Conservation (phyloP, 2,329 filamentous ascomycete genomes). For the Blumeriella jaapii region DNA sequence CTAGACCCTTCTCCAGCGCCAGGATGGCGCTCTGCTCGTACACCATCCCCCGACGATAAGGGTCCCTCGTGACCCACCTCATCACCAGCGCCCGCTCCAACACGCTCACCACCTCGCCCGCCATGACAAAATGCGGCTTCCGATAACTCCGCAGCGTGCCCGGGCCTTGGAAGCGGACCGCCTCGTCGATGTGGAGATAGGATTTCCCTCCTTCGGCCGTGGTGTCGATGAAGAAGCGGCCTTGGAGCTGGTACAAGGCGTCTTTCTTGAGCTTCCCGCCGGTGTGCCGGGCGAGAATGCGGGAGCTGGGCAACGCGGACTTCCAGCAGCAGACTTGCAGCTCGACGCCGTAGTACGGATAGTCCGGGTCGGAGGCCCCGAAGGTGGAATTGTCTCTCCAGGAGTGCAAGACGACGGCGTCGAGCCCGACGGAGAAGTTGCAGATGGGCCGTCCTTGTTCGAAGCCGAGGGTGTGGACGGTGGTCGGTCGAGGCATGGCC, state of each 20-base stretch:
- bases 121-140: slow-evolving; percentile 12
- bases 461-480: slow-evolving; percentile 8
- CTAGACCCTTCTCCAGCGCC: slow-evolving; percentile 7
- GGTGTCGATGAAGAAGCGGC: slow-evolving; percentile 13
- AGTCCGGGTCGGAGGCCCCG: slow-evolving; percentile 8
- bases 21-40: slow-evolving; percentile 13
- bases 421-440: slow-evolving; percentile 11
- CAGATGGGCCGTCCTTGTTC: slow-evolving; percentile 8
- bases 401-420: slow-evolving; percentile 12
- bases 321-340: slow-evolving; percentile 11
- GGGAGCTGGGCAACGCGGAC: slow-evolving; percentile 5
- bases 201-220: slow-evolving; percentile 8
- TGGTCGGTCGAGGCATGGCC: slow-evolving; percentile 9
- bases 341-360: slow-evolving; percentile 14
- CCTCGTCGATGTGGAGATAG: slow-evolving; percentile 14
- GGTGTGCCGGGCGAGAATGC: slow-evolving; percentile 11
- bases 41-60: slow-evolving; percentile 12
- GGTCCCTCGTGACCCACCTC: slow-evolving; percentile 13
- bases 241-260: slow-evolving; percentile 14
- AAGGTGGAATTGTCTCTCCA: slow-evolving; percentile 14
- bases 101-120: slow-evolving; percentile 9
- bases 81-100: slow-evolving; percentile 6
- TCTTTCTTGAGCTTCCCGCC: slow-evolving; percentile 13
- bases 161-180: slow-evolving; percentile 14
- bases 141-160: slow-evolving; percentile 12